Evolutionary conservation across 148 eudicot genomes (phyloP), one percentile per base, ranked within the genome.

Genomic region (Rhododendron molle): DNA sequence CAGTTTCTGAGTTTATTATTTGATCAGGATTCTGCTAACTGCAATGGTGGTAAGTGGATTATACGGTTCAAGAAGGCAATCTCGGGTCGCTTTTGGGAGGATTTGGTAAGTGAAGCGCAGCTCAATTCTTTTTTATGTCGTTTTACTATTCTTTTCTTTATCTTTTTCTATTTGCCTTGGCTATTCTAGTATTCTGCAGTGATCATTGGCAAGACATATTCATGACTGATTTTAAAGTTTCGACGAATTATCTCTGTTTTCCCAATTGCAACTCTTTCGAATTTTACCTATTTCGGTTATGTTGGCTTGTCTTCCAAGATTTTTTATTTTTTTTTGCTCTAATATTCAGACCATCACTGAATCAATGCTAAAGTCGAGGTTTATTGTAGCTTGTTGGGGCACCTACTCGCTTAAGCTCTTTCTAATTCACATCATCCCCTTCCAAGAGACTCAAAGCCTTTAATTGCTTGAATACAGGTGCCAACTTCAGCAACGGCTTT

Each of bases 21-120:
- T 52, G 6, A 60, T 83, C 89, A 97, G 99, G 99, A 97, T 92
- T 92, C 96, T 87, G 98, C 98, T 58, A 97, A 97, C 81, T 94
- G 98, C 92, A 94, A 91, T 88, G 99, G 99, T 83, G 99, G 99
- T 47, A 97, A 97, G 91, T 97, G 99, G 99, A 95, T 97, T 78
- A 93, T 97, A 85, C 92, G 99, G 84, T 95, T 97, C 85, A 95
- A 97, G 79, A 95, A 95, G 88, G 93, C 92, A 78, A 96, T 97
- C 44, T 94, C 99, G 76, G 95, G 99, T 83, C 95, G 99, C 81
- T 97, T 93, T 80, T 97, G 99, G 99, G 99, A 97, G 90, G 99
- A 97, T 88, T 88, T 97, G 95, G 99, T 97, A 83, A 87, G 92
- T 2, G 43, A 52, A 32, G 56, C 34, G 9, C 16, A 18, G 18